Conservation (phyloP, 2,329 filamentous ascomycete genomes). For the Exophiala calicioides region DNA sequence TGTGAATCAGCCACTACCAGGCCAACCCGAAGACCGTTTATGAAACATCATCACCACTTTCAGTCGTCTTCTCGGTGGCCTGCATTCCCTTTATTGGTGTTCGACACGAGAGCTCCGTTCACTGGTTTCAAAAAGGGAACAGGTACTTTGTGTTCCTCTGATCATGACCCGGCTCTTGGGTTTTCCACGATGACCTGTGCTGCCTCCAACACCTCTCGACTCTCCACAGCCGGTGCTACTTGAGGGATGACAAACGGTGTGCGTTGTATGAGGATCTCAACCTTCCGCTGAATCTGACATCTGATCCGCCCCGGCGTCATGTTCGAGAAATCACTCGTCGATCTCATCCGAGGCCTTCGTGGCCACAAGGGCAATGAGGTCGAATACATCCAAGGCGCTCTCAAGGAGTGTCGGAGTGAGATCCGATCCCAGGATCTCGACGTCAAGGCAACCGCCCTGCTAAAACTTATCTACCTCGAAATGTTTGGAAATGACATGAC, state of each 20-base stretch:
- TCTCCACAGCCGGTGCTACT: too few relatives aligned
- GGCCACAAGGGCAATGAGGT: slow-evolving; percentile 95
- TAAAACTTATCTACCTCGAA: slow-evolving; percentile 96
- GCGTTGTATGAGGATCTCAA: slow-evolving; percentile 4
- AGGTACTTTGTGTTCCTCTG: too few relatives aligned
- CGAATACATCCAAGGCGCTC: slow-evolving; percentile 88
- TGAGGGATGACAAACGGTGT: slow-evolving; percentile 15
- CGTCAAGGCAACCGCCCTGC: slow-evolving; percentile 89
- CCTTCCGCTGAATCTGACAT: slow-evolving; percentile 3
- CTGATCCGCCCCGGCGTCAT: slow-evolving; percentile 47
- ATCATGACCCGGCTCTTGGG: too few relatives aligned
- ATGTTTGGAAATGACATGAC: slow-evolving; percentile 99
- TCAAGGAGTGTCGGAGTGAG: slow-evolving; percentile 94
- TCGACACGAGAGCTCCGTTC: too few relatives aligned
- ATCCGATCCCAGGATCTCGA: slow-evolving; percentile 94
- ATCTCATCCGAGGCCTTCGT: slow-evolving; percentile 93
- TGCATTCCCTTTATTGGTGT: too few relatives aligned
- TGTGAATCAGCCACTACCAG: too few relatives aligned
- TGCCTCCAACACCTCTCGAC: too few relatives aligned
- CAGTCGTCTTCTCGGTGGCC: too few relatives aligned
- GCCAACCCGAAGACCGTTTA: too few relatives aligned
- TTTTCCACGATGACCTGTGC: too few relatives aligned
- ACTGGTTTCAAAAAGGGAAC: too few relatives aligned
- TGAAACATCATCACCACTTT: too few relatives aligned
- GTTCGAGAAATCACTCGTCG: slow-evolving; percentile 99